Percentiles rank a stretch among this genome's conserved stretches.
phyloP scores from a whole-genome alignment of 2,329 filamentous ascomycete genomes.

The Curvularia lunata region DNA sequence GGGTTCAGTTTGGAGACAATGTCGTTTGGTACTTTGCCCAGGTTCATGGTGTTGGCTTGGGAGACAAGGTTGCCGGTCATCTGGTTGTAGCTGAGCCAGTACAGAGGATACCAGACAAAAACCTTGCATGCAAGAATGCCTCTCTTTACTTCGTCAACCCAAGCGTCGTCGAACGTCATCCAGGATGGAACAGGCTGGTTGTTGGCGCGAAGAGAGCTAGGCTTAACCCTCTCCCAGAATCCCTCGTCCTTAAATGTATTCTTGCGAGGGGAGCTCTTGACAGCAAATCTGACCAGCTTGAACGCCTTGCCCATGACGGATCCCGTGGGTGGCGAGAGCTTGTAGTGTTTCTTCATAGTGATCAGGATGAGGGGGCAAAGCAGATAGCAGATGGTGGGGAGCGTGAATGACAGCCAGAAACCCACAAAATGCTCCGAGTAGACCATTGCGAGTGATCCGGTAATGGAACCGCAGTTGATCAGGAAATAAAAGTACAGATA shows the following conservation, averaged over 20 bases:
- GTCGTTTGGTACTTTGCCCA: constrained; percentile 77
- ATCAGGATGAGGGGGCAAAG: constrained; percentile 63
- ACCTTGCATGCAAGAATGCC: constrained; percentile 55
- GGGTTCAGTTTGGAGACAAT: constrained; percentile 79
- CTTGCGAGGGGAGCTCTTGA: constrained; percentile 29
- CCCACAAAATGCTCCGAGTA: constrained; percentile 51
- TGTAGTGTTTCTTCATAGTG: constrained; percentile 70
- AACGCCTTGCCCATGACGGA: constrained; percentile 73
- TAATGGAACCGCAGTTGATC: constrained; percentile 49
- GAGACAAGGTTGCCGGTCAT: constrained; percentile 71
- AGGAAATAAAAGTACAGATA: constrained; percentile 52
- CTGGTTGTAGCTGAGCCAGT: constrained; percentile 55
- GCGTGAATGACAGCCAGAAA: constrained; percentile 74
- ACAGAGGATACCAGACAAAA: constrained; percentile 65
- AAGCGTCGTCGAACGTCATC: constrained; percentile 82
- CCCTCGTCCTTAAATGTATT: constrained; percentile 32
- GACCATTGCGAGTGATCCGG: constrained; percentile 47
- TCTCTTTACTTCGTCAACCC: constrained; percentile 77
- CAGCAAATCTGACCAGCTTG: constrained; percentile 62
- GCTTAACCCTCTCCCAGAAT: constrained; percentile 70
- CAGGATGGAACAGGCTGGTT: constrained; percentile 63
- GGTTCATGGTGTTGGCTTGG: constrained; percentile 71
- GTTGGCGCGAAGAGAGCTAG: constrained; percentile 50
- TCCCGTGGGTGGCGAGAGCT: constrained; percentile 69
- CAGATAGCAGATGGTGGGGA: constrained; percentile 70